Evolutionary conservation across 2,329 filamentous ascomycete genomes (phyloP).

Genomic region (Cladosporium sp.): DNA sequence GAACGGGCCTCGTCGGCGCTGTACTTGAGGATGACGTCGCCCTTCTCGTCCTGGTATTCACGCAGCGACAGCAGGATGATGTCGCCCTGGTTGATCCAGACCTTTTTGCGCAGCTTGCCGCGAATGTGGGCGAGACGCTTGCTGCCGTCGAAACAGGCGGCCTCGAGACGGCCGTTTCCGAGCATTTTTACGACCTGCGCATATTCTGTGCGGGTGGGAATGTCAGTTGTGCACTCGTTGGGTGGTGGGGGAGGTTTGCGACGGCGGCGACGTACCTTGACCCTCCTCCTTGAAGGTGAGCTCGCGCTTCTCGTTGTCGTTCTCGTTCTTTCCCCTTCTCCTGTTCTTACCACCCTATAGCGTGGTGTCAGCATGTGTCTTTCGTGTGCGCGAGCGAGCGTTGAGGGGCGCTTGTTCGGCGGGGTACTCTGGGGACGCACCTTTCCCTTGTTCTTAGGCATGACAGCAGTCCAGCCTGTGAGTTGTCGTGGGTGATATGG

Average conservation of each 20-base stretch:
- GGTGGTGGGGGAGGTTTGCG: neutral
- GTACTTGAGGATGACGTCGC: slow-evolving; percentile 93
- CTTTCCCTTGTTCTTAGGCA: slow-evolving; percentile 99
- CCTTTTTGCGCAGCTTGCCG: slow-evolving; percentile 98
- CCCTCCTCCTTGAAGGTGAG: slow-evolving; percentile 98
- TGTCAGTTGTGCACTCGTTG: slow-evolving; percentile 21
- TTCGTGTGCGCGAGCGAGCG: neutral
- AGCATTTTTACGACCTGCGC: slow-evolving; percentile 94
- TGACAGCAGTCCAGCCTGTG: slow-evolving; percentile 49
- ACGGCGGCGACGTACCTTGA: slow-evolving; percentile 59
- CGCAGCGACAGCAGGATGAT: slow-evolving; percentile 86
- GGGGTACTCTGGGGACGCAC: slow-evolving; percentile 52
- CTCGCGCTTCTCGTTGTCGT: slow-evolving; percentile 98
- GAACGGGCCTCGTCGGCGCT: slow-evolving; percentile 90
- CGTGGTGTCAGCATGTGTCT: slow-evolving; percentile 44
- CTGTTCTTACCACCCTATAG: slow-evolving; percentile 88
- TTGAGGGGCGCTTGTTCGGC: slow-evolving; percentile 18
- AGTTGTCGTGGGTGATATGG: slow-evolving; percentile 16
- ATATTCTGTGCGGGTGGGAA: slow-evolving; percentile 56
- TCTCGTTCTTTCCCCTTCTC: slow-evolving; percentile 81
- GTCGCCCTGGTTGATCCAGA: slow-evolving; percentile 99
- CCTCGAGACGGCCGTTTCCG: slow-evolving; percentile 90
- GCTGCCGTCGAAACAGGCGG: slow-evolving; percentile 91
- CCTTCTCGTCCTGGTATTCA: slow-evolving; percentile 93
- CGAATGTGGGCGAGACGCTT: slow-evolving; percentile 83